Evolutionary conservation across 1,139 yeast species (phyloP).

Genomic region (Pneumocystis oryctolagi): DNA sequence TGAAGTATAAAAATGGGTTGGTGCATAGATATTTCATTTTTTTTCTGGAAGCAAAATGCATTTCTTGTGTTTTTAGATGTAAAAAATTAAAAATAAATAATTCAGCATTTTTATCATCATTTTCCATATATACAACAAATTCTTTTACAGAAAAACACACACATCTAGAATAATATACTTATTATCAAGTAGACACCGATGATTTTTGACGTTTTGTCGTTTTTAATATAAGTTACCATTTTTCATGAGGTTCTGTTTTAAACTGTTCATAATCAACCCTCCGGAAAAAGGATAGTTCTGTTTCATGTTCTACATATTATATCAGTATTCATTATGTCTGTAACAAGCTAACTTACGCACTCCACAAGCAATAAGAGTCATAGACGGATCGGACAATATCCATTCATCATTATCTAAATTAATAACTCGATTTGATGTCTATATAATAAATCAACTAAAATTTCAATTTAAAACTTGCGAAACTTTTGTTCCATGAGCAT

Average conservation of each 20-base stretch:
- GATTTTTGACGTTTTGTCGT: too few relatives aligned
- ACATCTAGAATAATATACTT: background rate
- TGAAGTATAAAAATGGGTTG: background rate
- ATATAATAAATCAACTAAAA: background rate
- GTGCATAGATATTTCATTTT: background rate
- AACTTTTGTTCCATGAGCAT: conserved; percentile 74
- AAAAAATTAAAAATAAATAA: background rate
- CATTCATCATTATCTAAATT: conserved; percentile 70
- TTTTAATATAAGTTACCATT: conserved; percentile 39
- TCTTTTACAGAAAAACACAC: background rate
- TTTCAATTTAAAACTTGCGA: background rate
- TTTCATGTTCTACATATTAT: conserved; percentile 48
- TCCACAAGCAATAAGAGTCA: conserved; percentile 49
- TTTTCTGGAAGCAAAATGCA: background rate
- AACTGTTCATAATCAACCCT: conserved; percentile 47
- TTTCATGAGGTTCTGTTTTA: conserved; percentile 74
- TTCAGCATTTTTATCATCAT: background rate
- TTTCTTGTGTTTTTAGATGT: background rate
- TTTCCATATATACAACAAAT: background rate
- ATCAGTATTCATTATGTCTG: background rate
- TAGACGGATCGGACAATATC: conserved; percentile 40
- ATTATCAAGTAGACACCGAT: too few relatives aligned
- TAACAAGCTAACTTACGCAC: conserved; percentile 25
- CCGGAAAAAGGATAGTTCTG: conserved; percentile 73
- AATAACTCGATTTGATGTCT: conserved; percentile 75